Evolutionary conservation across 2,329 filamentous ascomycete genomes (phyloP).

Genomic region (Grosmannia clavigera): DNA sequence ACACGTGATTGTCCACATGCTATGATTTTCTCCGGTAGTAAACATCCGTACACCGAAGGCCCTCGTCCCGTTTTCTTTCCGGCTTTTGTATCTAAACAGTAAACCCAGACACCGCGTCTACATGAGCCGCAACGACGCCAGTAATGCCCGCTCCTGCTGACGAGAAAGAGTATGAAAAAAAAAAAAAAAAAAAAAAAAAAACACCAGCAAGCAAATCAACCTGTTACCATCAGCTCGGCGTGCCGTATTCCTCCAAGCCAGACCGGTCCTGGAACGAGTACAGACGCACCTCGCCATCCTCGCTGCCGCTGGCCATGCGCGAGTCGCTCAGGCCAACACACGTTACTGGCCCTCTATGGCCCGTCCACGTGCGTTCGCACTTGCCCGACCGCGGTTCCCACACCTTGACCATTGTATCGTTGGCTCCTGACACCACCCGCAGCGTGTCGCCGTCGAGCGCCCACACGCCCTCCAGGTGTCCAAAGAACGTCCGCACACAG

Average conservation of each 20-base stretch:
- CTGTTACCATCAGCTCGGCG: conserved; percentile 28
- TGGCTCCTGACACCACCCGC: conserved; percentile 75
- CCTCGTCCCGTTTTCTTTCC: background rate
- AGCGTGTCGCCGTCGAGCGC: conserved; percentile 37
- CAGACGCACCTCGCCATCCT: conserved; percentile 82
- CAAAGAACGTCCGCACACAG: conserved; percentile 87
- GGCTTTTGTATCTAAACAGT: background rate
- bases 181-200: background rate
- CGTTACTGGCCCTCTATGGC: conserved; percentile 81
- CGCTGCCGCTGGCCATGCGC: conserved; percentile 79
- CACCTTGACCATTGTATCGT: conserved; percentile 88
- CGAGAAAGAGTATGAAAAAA: background rate
- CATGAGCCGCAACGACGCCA: background rate
- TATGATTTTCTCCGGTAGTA: no score
- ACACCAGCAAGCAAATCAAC: background rate
- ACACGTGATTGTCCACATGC: no score
- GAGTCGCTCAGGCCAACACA: conserved; percentile 87
- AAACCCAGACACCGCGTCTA: background rate
- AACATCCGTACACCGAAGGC: background rate
- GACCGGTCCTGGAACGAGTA: conserved; percentile 55
- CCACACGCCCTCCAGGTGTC: conserved; percentile 94
- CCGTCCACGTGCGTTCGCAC: conserved; percentile 85
- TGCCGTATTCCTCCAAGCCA: conserved; percentile 33
- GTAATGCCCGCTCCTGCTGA: background rate
- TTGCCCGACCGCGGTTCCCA: conserved; percentile 90